Conservation (phyloP, 371 early-diverging fungal species). For the Batrachochytrium dendrobatidis region DNA sequence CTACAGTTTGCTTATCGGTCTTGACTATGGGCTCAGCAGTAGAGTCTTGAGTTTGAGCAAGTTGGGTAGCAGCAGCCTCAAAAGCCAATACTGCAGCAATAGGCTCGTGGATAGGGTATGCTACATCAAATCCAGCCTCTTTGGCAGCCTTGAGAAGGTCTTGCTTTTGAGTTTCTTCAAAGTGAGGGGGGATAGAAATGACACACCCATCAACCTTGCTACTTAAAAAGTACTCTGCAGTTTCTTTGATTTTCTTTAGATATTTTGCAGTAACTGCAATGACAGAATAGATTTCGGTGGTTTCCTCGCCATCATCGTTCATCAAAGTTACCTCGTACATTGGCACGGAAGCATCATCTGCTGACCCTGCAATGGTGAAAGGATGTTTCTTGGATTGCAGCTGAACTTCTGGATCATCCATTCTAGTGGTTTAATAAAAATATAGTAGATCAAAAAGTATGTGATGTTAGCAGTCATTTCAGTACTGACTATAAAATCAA, state of each 20-base stretch:
- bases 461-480: too few species aligned
- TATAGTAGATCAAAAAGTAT: too few species aligned
- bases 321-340: conserved; percentile 64
- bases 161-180: conserved; percentile 75
- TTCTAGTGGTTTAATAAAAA: conserved; percentile 16
- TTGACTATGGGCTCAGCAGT: conserved; percentile 16
- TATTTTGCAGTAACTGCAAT: conserved; percentile 70
- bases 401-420: conserved; percentile 29
- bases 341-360: conserved; percentile 57
- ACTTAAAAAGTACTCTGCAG: conserved; percentile 85
- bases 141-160: conserved; percentile 75
- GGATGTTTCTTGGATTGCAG: conserved; percentile 16
- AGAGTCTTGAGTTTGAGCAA: conserved; percentile 17
- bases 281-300: conserved; percentile 48
- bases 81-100: conserved; percentile 95
- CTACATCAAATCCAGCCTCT: conserved; percentile 82
- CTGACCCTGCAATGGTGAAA: conserved; percentile 24
- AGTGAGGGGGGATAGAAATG: conserved; percentile 92
- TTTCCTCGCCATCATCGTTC: conserved; percentile 48
- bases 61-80: conserved; percentile 55
- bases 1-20: conserved; percentile 72
- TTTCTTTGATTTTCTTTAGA: conserved; percentile 74
- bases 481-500: too few species aligned
- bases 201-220: conserved; percentile 75
- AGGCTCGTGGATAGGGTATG: conserved; percentile 91